These are phyloP conservation scores for Tulasnella sp. DNA, from an alignment of 768 basidiomycete species.

Conservation along the genomic window DNA sequence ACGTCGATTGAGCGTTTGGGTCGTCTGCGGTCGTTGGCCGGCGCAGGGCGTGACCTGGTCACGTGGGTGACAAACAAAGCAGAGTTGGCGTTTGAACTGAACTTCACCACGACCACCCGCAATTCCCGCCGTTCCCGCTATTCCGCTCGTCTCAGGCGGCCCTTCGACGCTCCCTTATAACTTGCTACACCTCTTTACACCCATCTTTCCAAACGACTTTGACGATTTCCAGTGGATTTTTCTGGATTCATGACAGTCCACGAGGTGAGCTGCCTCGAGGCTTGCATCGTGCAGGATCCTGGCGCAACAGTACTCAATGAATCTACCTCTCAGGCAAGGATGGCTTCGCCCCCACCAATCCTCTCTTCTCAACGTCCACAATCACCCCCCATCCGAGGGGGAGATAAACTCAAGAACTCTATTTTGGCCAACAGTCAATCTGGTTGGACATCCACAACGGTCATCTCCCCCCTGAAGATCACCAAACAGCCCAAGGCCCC, in stretches of 20 bases:
- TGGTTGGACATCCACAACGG: slow-evolving; percentile 5
- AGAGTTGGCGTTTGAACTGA: not conserved
- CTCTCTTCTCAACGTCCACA: not conserved
- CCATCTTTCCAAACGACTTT: not conserved
- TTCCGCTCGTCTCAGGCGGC: not conserved
- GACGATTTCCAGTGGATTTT: not conserved
- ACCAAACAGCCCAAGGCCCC: not conserved
- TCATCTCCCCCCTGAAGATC: slow-evolving; percentile 1
- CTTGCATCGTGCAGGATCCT: not conserved
- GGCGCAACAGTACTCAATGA: not conserved
- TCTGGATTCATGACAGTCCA: not conserved
- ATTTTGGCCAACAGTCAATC: slow-evolving; percentile 12
- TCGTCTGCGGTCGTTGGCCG: not conserved
- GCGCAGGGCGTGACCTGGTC: not conserved
- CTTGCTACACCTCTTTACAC: not conserved
- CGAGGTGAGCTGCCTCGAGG: not conserved
- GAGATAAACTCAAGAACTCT: slow-evolving; percentile 11
- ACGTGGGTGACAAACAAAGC: not conserved
- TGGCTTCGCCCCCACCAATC: not conserved
- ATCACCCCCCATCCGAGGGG: not conserved
- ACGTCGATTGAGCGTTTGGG: not conserved
- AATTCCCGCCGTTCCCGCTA: not conserved
- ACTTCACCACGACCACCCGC: slow-evolving; percentile 3
- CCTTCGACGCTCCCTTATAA: not conserved
- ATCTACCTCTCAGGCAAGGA: not conserved